These are phyloP conservation scores for Biscogniauxia mediterranea DNA, from an alignment of 2,329 filamentous ascomycete species.

Conservation along the genomic window DNA sequence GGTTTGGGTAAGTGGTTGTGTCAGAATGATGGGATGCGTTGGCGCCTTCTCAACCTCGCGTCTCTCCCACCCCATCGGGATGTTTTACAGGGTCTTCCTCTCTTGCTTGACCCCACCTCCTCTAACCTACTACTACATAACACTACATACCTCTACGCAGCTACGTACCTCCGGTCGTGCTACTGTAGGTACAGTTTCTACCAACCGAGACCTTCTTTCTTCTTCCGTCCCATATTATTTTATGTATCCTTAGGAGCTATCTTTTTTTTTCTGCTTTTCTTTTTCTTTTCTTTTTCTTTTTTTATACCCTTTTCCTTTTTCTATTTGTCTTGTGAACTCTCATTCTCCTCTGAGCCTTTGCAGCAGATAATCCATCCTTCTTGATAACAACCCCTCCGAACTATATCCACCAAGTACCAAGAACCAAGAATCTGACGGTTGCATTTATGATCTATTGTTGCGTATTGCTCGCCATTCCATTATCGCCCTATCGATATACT, in stretches of 20 bases:
- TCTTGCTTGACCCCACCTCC: not conserved
- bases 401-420: too few species aligned
- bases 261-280: not conserved
- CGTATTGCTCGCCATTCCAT: too few species aligned
- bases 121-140: not conserved
- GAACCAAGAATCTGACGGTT: too few species aligned
- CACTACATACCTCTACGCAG: too few species aligned
- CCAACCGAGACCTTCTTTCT: not conserved
- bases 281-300: not conserved
- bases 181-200: not conserved
- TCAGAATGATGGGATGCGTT: not conserved
- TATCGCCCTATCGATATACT: too few species aligned
- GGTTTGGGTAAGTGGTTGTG: not conserved
- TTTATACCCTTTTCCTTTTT: too few species aligned
- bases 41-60: not conserved
- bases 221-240: not conserved
- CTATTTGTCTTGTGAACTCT: too few species aligned
- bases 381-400: too few species aligned
- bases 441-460: too few species aligned
- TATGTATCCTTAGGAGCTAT: too few species aligned
- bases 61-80: not conserved
- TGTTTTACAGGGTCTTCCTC: not conserved
- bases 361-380: too few species aligned
- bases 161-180: not conserved
- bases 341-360: too few species aligned